These are phyloP conservation scores for Davidsoniella virescens DNA, from an alignment of 2,329 filamentous ascomycete genomes.

Conservation along the genomic window DNA sequence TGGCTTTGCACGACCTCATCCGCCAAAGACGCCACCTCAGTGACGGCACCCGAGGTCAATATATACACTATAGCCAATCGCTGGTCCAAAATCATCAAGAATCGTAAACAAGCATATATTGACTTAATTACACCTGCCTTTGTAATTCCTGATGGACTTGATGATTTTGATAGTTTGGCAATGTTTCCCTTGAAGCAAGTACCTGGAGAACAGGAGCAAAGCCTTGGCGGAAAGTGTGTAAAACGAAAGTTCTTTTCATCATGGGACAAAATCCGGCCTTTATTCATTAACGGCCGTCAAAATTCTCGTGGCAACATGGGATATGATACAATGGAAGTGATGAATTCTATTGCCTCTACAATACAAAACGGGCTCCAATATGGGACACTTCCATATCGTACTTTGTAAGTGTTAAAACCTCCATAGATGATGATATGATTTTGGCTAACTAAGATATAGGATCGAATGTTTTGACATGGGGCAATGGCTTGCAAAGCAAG, in stretches of 20 bases:
- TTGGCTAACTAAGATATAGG: not conserved
- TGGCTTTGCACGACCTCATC: conserved; percentile 20
- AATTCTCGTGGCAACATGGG: not conserved
- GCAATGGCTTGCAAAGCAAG: not conserved
- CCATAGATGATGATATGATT: not conserved
- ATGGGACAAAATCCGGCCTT: not conserved
- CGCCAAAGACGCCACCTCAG: conserved; percentile 3
- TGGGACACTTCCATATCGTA: conserved; percentile 3
- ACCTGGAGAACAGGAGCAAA: not conserved
- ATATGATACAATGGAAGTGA: not conserved
- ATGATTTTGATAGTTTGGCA: conserved; percentile 16
- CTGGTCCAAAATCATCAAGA: conserved; percentile 7
- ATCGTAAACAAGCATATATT: conserved; percentile 5
- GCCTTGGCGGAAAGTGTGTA: not conserved
- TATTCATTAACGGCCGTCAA: not conserved
- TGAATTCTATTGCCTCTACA: not conserved
- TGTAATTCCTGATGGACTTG: conserved; percentile 23
- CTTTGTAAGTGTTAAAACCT: conserved; percentile 6
- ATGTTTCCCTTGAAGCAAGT: conserved; percentile 6
- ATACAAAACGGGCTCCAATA: conserved; percentile 1
- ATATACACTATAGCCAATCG: conserved; percentile 5
- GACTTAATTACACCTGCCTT: conserved; percentile 19
- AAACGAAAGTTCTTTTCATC: conserved; percentile 7
- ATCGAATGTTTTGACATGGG: conserved; percentile 1
- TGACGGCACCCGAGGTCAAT: conserved; percentile 4